Conservation (phyloP, 2,329 filamentous ascomycete species). For the Colletotrichum abscissum region DNA sequence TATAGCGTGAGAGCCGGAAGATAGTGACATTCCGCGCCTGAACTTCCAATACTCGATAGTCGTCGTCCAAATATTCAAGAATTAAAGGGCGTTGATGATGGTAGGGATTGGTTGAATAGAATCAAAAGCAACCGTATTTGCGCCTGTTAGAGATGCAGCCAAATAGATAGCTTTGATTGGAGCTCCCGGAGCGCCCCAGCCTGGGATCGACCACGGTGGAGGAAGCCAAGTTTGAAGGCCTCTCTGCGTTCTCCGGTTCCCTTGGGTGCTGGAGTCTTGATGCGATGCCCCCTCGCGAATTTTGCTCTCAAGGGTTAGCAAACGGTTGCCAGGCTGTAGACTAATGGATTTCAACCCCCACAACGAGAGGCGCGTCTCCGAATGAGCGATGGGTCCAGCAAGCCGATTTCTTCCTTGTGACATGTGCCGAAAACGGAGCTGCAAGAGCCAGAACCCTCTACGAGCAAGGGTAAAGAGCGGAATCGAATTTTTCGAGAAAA, state of each 20-base stretch:
- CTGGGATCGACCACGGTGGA: conserved; percentile 20
- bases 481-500: not conserved
- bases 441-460: conserved; percentile 11
- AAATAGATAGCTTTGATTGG: conserved; percentile 16
- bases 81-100: not conserved
- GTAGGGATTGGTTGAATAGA: not conserved
- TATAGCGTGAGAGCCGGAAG: not conserved
- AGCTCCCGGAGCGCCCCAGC: conserved; percentile 15
- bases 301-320: conserved; percentile 26
- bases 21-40: not conserved
- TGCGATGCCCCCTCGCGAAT: conserved; percentile 6
- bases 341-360: conserved; percentile 23
- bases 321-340: conserved; percentile 16
- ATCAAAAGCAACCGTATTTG: not conserved
- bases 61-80: not conserved
- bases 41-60: conserved; percentile 2
- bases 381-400: conserved; percentile 18
- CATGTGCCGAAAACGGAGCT: conserved; percentile 34
- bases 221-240: conserved; percentile 23
- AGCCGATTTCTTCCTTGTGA: conserved; percentile 23
- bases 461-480: not conserved
- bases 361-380: conserved; percentile 19
- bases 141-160: not conserved
- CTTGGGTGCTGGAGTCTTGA: conserved; percentile 7
- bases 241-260: not conserved